Conservation (phyloP, 306 rosid species). For the Ochetophila trinervis region DNA sequence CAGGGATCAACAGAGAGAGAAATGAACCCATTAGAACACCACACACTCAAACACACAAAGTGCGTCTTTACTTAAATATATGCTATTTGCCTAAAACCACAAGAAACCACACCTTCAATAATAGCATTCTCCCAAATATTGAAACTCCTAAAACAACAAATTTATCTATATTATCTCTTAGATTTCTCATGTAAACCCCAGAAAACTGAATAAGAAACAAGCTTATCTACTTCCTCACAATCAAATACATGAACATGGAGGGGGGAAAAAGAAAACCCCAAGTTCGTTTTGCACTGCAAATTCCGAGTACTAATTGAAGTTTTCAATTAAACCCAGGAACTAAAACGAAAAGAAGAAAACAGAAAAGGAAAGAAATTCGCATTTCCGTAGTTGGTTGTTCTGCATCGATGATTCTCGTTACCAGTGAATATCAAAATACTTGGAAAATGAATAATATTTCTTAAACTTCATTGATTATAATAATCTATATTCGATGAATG, state of each 20-base stretch:
- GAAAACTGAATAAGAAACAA: neutral
- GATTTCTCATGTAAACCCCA: neutral
- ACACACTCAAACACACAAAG: too few species aligned
- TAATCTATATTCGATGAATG: neutral
- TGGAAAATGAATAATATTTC: neutral
- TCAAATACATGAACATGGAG: neutral
- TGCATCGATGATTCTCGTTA: neutral
- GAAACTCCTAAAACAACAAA: conserved; percentile 2
- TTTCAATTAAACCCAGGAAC: conserved; percentile 8
- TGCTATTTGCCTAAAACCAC: neutral
- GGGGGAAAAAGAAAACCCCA: neutral
- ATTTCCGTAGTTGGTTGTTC: neutral
- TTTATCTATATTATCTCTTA: neutral
- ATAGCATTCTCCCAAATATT: conserved; percentile 2
- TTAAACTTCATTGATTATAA: neutral
- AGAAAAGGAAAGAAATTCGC: neutral
- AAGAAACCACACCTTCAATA: neutral
- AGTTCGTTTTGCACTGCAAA: neutral
- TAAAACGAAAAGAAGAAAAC: neutral
- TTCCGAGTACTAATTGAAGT: neutral
- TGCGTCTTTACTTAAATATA: too few species aligned
- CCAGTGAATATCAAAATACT: neutral
- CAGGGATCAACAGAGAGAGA: neutral
- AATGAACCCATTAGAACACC: neutral
- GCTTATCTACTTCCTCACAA: too few species aligned